Evolutionary conservation across 805 yeast genomes (phyloP).

Genomic region (Helenozyma rhizophorensis): DNA sequence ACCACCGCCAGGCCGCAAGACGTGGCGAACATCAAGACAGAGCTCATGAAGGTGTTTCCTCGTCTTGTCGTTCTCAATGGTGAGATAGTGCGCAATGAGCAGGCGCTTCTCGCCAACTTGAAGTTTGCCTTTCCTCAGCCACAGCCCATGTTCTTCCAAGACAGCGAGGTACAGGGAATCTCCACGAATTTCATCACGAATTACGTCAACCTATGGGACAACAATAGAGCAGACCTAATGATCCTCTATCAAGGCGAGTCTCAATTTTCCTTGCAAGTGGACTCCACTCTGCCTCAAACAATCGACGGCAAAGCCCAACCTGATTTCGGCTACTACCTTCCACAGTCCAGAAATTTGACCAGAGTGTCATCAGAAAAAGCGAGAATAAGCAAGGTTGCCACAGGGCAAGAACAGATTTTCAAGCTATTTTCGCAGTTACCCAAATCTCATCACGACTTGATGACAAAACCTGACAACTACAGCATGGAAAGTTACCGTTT

Average conservation of each 20-base stretch:
- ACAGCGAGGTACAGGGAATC: slow-evolving; percentile 59
- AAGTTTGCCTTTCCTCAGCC: slow-evolving; percentile 52
- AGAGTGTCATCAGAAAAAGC: slow-evolving; percentile 53
- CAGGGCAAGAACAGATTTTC: slow-evolving; percentile 66
- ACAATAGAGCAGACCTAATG: slow-evolving; percentile 63
- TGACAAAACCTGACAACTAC: slow-evolving; percentile 58
- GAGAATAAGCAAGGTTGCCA: slow-evolving; percentile 54
- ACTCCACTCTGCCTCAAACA: slow-evolving; percentile 60
- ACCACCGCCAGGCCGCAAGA: slow-evolving; percentile 27
- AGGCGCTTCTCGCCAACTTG: slow-evolving; percentile 47
- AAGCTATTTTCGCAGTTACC: slow-evolving; percentile 67
- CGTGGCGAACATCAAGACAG: slow-evolving; percentile 46
- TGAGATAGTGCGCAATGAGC: slow-evolving; percentile 69
- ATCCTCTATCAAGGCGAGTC: slow-evolving; percentile 77
- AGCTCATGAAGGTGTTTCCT: slow-evolving; percentile 74
- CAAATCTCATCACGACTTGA: slow-evolving; percentile 67
- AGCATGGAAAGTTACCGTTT: slow-evolving; percentile 75
- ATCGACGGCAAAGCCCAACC: slow-evolving; percentile 26
- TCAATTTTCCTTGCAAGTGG: slow-evolving; percentile 77
- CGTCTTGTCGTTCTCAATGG: slow-evolving; percentile 75
- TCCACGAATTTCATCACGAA: slow-evolving; percentile 77
- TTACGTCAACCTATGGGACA: slow-evolving; percentile 78
- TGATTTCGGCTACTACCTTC: slow-evolving; percentile 61
- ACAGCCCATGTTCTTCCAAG: slow-evolving; percentile 78
- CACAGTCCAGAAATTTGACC: slow-evolving; percentile 72